Evolutionary conservation across 805 yeast species (phyloP).

Genomic region (Metschnikowia borealis): DNA sequence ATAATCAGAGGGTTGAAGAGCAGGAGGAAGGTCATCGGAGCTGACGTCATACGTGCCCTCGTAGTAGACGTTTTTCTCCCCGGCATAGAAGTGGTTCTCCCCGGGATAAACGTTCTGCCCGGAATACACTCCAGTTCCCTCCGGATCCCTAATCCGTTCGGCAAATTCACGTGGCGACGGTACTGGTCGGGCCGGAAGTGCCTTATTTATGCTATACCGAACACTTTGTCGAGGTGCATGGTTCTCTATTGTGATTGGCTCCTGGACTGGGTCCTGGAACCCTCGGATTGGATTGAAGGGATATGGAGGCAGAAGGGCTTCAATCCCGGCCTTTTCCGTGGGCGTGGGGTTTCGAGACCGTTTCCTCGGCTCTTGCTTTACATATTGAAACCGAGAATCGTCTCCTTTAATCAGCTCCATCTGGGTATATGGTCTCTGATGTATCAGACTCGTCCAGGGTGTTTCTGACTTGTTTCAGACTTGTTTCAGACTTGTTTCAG

Average conservation of each 20-base stretch:
- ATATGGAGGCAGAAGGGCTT: neutral
- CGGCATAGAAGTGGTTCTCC: too few species aligned
- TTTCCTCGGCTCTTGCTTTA: slow-evolving; percentile 20
- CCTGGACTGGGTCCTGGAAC: neutral
- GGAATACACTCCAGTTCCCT: too few species aligned
- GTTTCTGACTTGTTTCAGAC: too few species aligned
- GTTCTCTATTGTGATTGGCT: neutral
- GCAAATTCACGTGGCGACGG: neutral
- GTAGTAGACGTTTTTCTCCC: neutral
- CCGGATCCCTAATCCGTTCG: neutral
- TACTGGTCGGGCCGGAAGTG: neutral
- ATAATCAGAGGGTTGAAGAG: neutral
- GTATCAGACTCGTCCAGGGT: too few species aligned
- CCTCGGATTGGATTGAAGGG: neutral
- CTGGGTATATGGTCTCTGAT: too few species aligned
- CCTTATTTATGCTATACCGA: neutral
- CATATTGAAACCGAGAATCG: slow-evolving; percentile 29
- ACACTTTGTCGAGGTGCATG: neutral
- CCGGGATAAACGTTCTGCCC: too few species aligned
- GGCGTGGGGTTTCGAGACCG: slow-evolving; percentile 34
- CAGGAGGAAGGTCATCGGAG: neutral
- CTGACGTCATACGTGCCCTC: neutral
- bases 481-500: neutral
- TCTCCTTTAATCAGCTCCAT: neutral
- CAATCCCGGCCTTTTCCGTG: slow-evolving; percentile 4